Conservation (phyloP, 139 green algal species). For the Coelastrella sp. region DNA sequence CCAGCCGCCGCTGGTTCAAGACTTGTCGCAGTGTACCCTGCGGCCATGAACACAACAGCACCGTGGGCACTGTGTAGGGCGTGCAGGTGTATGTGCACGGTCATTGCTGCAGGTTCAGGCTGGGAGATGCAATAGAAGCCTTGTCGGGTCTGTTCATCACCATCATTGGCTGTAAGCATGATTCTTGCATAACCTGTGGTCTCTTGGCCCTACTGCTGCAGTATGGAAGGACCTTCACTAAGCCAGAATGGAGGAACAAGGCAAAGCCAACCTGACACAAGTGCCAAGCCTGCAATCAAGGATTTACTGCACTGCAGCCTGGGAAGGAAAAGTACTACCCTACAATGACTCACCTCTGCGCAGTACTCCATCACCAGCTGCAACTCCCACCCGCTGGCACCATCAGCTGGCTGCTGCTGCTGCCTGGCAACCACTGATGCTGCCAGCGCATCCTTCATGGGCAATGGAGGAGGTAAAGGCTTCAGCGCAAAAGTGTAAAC, state of each 20-base stretch:
- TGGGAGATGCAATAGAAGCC: background rate
- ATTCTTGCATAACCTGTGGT: too few species aligned
- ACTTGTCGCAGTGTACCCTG: slow-evolving; percentile 26
- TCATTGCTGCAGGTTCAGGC: background rate
- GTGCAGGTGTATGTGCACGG: background rate
- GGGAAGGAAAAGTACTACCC: too few species aligned
- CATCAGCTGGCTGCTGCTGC: slow-evolving; percentile 36
- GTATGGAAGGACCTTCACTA: too few species aligned
- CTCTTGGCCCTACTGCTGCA: too few species aligned
- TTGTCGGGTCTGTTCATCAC: too few species aligned
- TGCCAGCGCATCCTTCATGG: background rate
- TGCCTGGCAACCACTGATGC: background rate
- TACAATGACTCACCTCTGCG: slow-evolving; percentile 10
- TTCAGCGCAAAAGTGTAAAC: slow-evolving; percentile 33
- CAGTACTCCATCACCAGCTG: slow-evolving; percentile 43
- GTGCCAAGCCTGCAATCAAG: too few species aligned
- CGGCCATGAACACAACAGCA: background rate
- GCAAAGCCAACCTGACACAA: too few species aligned
- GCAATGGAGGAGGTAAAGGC: background rate
- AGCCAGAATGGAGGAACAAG: too few species aligned
- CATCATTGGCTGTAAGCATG: too few species aligned
- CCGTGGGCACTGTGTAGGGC: background rate
- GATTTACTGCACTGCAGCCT: too few species aligned
- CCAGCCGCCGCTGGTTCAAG: slow-evolving; percentile 19
- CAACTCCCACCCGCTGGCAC: slow-evolving; percentile 32